Percentiles rank a stretch among this genome's conserved stretches.
Conservation (phyloP, 768 basidiomycete species). For the Russula compacta region DNA sequence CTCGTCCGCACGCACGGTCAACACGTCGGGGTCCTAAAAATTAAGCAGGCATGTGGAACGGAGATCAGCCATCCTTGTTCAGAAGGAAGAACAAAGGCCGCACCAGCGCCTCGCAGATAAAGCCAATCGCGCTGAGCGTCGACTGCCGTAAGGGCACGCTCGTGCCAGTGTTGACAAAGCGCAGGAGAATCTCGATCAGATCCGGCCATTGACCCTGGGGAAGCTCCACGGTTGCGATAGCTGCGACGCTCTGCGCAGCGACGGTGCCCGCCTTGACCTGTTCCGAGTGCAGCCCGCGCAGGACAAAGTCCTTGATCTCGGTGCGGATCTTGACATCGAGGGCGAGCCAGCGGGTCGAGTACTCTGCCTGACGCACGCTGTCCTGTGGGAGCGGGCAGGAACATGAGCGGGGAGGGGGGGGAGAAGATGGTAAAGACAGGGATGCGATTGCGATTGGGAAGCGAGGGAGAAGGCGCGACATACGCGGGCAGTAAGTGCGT, state of each 20-base stretch:
- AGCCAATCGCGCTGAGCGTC: constrained; percentile 92
- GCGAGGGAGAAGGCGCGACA: constrained; percentile 28
- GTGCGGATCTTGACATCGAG: constrained; percentile 55
- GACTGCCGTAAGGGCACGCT: constrained; percentile 75
- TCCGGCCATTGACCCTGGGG: constrained; percentile 84
- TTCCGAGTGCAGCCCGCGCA: constrained; percentile 72
- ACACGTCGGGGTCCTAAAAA: constrained; percentile 81
- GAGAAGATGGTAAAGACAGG: neutral
- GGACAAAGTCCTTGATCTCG: constrained; percentile 83
- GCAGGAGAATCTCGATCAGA: constrained; percentile 79
- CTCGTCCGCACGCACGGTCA: constrained; percentile 86
- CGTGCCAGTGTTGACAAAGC: constrained; percentile 68
- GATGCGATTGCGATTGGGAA: neutral
- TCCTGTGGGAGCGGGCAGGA: constrained; percentile 43
- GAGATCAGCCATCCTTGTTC: neutral
- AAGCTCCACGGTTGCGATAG: constrained; percentile 89
- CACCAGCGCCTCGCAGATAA: constrained; percentile 94
- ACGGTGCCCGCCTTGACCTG: constrained; percentile 69
- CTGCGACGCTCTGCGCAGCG: constrained; percentile 88
- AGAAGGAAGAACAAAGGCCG: constrained; percentile 29
- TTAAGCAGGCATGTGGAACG: constrained; percentile 8
- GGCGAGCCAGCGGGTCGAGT: constrained; percentile 74
- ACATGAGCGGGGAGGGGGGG: neutral
- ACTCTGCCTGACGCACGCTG: constrained; percentile 60
- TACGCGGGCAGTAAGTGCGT: constrained; percentile 84